Base-by-base conservation (phyloP, 2,329 filamentous ascomycete genomes). In the Talaromyces islandicus region DNA sequence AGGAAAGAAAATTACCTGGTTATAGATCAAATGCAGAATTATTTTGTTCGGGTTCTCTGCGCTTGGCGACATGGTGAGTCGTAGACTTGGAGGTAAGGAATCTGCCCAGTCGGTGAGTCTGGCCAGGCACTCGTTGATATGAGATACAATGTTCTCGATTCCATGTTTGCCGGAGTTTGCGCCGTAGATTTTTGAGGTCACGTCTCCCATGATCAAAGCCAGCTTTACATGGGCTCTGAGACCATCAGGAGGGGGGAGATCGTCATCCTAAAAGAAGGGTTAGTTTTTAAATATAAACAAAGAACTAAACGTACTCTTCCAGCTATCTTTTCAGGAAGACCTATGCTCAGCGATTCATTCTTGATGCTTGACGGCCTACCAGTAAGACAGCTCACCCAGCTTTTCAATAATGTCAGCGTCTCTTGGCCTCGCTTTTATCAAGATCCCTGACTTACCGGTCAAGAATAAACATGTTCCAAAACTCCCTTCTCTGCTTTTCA, bases 401-500 rank as follows among this genome's bases (percentile, higher is more conserved):
- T 71, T 43, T 7, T 51, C n/a, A 12, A 32, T 9, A 46, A 46
- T 46, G 19, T 46, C 19, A 46, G 43, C 43, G 11, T 24, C 21
- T 46, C 43, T 1, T 46, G 14, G 7, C 21, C 7, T 19, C 4
- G 43, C n/a, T 9, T 19, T 24, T 24, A 4, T 24, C n/a, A 24
- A 12, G 19, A 6, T 24, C 11, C 14, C 14, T 29, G 30, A 51
- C 64, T 69, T 71, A 82, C 52, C 80, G 73, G 63, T 83, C 80
- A 14, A 83, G 67, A n/a, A 80, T 73, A 59, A 81, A 83, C 2
- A 82, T 71, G 0, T 80, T 83, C 81, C 81, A 83, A 58, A 83
- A 82, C 6, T 79, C 71, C 38, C 81, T 70, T 63, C 78, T 81
- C 1, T 74, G 75, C 24, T 67, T 67, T 64, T 82, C 80, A 48